Evolutionary conservation across 805 yeast genomes (phyloP).

Genomic region (Candida rishiriensis): DNA sequence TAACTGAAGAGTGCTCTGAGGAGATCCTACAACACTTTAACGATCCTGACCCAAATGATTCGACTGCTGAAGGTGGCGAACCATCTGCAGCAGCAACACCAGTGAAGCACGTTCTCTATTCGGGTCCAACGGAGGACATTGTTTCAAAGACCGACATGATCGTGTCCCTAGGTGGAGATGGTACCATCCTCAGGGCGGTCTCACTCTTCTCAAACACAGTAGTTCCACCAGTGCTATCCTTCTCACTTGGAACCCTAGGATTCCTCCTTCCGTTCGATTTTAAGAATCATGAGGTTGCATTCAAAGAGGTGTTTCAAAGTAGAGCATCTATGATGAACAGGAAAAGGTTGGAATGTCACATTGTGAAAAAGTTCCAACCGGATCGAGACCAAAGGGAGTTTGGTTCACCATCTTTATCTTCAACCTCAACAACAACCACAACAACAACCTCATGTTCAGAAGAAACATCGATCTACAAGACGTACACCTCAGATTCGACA

Average conservation of each 20-base stretch:
- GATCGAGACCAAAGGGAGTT: conserved; percentile 7
- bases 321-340: conserved; percentile 72
- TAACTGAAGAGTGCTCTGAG: conserved; percentile 67
- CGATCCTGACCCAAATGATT: neutral
- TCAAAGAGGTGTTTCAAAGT: conserved; percentile 60
- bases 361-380: conserved; percentile 33
- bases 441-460: conserved; percentile 11
- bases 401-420: conserved; percentile 10
- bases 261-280: conserved; percentile 86
- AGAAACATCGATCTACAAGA: conserved; percentile 12
- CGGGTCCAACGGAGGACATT: conserved; percentile 57
- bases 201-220: conserved; percentile 63
- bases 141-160: conserved; percentile 68
- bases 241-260: conserved; percentile 88
- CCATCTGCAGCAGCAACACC: neutral
- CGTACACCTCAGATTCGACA: conserved; percentile 11
- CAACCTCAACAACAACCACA: conserved; percentile 7
- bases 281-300: conserved; percentile 52
- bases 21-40: conserved; percentile 34
- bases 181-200: conserved; percentile 83
- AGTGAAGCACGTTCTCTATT: conserved; percentile 38
- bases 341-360: conserved; percentile 73
- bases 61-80: neutral
- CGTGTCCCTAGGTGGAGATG: conserved; percentile 95
- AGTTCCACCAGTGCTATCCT: conserved; percentile 87